Conservation (phyloP, 1,284 basidiomycete genomes). For the Phylloporus gajari region DNA sequence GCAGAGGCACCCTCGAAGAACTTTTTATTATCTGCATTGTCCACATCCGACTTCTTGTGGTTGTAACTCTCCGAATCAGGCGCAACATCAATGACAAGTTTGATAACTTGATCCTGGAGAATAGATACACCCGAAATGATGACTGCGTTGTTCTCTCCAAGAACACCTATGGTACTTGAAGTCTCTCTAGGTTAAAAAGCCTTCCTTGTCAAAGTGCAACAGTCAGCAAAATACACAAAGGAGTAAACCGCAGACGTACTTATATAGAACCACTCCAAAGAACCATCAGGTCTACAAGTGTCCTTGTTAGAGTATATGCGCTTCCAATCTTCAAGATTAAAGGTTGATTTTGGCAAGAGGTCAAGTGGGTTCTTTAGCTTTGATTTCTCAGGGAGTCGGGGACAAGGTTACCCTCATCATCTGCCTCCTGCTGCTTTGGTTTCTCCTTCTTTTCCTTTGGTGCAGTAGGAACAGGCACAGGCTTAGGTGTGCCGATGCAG, state of each 20-base stretch:
- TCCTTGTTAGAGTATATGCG: slow-evolving; percentile 98
- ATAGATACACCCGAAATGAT: slow-evolving; percentile 86
- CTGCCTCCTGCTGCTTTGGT: slow-evolving; percentile 66
- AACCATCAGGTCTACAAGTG: slow-evolving; percentile 79
- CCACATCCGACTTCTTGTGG: slow-evolving; percentile 79
- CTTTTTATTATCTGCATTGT: slow-evolving; percentile 77
- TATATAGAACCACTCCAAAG: slow-evolving; percentile 90
- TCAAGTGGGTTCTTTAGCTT: slow-evolving; percentile 96
- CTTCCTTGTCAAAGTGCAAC: slow-evolving; percentile 82
- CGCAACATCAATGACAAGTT: slow-evolving; percentile 81
- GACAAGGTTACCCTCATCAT: slow-evolving; percentile 73
- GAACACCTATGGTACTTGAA: slow-evolving; percentile 97
- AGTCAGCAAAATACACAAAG: slow-evolving; percentile 34
- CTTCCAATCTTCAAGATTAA: slow-evolving; percentile 99
- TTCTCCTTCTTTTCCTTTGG: slow-evolving; percentile 68
- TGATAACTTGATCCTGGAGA: slow-evolving; percentile 78
- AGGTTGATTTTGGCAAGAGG: slow-evolving; percentile 88
- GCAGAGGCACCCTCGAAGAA: slow-evolving; percentile 92
- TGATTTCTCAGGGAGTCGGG: slow-evolving; percentile 71
- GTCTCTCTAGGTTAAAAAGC: slow-evolving; percentile 93
- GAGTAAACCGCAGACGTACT: slow-evolving; percentile 58
- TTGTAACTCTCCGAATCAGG: slow-evolving; percentile 94
- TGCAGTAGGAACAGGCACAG: slow-evolving; percentile 50
- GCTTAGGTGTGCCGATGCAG: too few species aligned
- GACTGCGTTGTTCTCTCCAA: slow-evolving; percentile 82